Percentiles rank a stretch among this genome's conserved stretches.
Conservation (phyloP, 805 yeast species). For the Spathaspora hagerdaliae region DNA sequence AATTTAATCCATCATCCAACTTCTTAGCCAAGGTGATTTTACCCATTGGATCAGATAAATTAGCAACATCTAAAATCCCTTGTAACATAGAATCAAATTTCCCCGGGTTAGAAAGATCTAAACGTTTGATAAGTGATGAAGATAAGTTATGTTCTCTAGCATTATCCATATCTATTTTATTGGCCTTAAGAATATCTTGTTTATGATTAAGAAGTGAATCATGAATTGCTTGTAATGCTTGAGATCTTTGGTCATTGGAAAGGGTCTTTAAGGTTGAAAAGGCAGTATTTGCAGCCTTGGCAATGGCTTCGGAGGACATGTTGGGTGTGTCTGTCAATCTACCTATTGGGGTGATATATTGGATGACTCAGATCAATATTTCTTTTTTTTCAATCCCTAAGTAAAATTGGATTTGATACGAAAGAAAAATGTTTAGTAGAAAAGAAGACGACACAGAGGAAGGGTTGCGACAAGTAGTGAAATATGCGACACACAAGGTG, state of each 20-base stretch:
- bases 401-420: too few relatives aligned
- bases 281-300: conserved; percentile 76
- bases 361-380: too few relatives aligned
- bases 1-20: conserved; percentile 83
- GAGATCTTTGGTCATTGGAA: conserved; percentile 65
- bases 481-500: too few relatives aligned
- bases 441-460: too few relatives aligned
- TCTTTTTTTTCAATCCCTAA: too few relatives aligned
- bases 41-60: conserved; percentile 90
- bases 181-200: conserved; percentile 64
- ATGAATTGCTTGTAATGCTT: conserved; percentile 68
- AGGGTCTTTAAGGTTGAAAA: conserved; percentile 80
- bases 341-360: too few relatives aligned
- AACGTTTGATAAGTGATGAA: conserved; percentile 71
- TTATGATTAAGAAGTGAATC: conserved; percentile 61
- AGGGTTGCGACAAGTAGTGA: too few relatives aligned
- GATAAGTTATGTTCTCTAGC: conserved; percentile 64
- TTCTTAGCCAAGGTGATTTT: conserved; percentile 76
- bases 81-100: conserved; percentile 93
- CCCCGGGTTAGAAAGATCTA: conserved; percentile 77
- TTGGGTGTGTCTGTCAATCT: not conserved
- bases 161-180: conserved; percentile 65
- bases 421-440: too few relatives aligned
- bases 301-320: conserved; percentile 61
- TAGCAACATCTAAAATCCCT: conserved; percentile 90